Evolutionary conservation across 768 basidiomycete species (phyloP).

Genomic region (Cubamyces sp.): DNA sequence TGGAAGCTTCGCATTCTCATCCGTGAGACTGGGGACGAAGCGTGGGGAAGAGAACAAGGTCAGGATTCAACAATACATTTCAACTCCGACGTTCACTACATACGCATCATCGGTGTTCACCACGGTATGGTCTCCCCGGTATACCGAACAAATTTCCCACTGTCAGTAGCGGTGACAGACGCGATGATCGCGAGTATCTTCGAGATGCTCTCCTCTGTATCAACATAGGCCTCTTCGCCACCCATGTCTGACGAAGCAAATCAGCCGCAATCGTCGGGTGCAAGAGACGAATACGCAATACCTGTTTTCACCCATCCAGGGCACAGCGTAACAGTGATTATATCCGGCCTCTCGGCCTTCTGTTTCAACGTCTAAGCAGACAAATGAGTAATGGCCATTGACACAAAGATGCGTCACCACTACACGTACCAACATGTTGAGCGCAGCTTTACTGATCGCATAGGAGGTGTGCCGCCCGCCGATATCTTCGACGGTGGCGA

Average conservation of each 20-base stretch:
- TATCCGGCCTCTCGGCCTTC: slow-evolving; percentile 37
- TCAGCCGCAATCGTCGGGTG: too few species aligned
- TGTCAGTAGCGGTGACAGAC: too few species aligned
- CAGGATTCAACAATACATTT: too few species aligned
- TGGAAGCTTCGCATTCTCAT: too few species aligned
- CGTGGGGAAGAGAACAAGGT: too few species aligned
- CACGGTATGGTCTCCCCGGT: too few species aligned
- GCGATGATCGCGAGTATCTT: too few species aligned
- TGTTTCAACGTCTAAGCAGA: slow-evolving; percentile 1
- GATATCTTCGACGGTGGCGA: slow-evolving; percentile 33
- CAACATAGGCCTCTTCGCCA: not conserved
- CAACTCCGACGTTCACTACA: too few species aligned
- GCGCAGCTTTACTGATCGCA: slow-evolving; percentile 40
- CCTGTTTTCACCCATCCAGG: slow-evolving; percentile 41
- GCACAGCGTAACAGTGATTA: slow-evolving; percentile 37
- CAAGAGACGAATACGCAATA: not conserved
- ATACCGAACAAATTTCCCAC: too few species aligned
- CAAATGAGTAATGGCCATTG: not conserved
- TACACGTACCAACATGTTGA: slow-evolving; percentile 45
- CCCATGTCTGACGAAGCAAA: not conserved
- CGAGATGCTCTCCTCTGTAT: slow-evolving; percentile 2
- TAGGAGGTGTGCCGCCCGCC: slow-evolving; percentile 35
- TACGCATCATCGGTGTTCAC: too few species aligned
- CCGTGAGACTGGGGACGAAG: too few species aligned
- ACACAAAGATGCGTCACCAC: not conserved